A percentile compares a stretch with the other conserved stretches of the same genome.
phyloP scores from a whole-genome alignment of 2,329 filamentous ascomycete genomes.

The Neurospora crassa region DNA sequence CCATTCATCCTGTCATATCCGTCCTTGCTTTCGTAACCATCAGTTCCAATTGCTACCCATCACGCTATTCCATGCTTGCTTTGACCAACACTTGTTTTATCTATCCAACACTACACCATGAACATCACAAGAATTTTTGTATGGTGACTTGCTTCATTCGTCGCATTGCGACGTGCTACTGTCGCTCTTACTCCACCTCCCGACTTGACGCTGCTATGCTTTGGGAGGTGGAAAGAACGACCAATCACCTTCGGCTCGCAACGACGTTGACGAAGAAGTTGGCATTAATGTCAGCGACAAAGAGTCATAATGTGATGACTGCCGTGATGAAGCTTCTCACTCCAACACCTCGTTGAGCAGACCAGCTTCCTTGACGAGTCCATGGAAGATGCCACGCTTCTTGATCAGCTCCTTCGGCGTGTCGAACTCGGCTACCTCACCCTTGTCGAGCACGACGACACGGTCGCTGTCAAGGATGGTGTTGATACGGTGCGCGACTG shows the following conservation, averaged over 20 bases:
- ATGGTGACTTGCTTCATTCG: not conserved
- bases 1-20: not conserved
- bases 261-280: not conserved
- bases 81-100: not conserved
- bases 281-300: not conserved
- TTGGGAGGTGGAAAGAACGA: not conserved
- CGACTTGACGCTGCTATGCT: not conserved
- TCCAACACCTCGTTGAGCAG: constrained; percentile 34
- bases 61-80: not conserved
- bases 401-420: constrained; percentile 70
- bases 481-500: constrained; percentile 95
- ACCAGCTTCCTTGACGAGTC: constrained; percentile 84
- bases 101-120: not conserved
- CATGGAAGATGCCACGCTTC: constrained; percentile 72
- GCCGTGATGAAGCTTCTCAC: not conserved
- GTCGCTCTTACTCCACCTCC: not conserved
- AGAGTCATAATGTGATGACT: not conserved
- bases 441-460: constrained; percentile 87
- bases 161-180: not conserved
- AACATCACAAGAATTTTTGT: not conserved
- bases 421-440: constrained; percentile 86
- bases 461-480: constrained; percentile 85
- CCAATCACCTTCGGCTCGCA: not conserved
- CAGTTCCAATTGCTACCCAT: not conserved
- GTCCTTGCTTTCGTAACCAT: not conserved